Conservation (phyloP, 2,329 filamentous ascomycete genomes). For the Ascochyta koolunga region DNA sequence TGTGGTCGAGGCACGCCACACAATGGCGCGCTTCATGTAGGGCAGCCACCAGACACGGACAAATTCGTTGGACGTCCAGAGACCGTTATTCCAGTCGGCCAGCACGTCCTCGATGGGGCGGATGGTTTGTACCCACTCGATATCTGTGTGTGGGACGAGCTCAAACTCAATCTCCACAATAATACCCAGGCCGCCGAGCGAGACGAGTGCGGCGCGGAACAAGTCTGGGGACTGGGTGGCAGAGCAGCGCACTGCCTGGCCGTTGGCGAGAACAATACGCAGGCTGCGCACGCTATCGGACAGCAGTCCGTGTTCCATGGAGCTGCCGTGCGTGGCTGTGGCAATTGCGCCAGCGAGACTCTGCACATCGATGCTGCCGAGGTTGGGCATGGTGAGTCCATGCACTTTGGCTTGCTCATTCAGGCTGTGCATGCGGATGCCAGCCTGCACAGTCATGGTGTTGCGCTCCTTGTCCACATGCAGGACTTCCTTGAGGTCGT, state of each 20-base stretch:
- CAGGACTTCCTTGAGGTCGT: constrained; percentile 77
- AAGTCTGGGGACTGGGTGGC: constrained; percentile 72
- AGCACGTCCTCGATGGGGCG: constrained; percentile 73
- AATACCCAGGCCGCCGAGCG: constrained; percentile 87
- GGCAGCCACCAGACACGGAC: constrained; percentile 98
- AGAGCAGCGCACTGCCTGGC: constrained; percentile 73
- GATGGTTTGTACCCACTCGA: constrained; percentile 84
- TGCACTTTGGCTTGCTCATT: constrained; percentile 74
- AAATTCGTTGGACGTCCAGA: constrained; percentile 88
- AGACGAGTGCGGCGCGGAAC: constrained; percentile 86
- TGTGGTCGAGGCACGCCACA: constrained; percentile 88
- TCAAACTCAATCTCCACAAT: constrained; percentile 88
- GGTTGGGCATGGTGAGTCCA: constrained; percentile 85
- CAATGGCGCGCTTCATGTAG: constrained; percentile 83
- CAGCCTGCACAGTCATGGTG: constrained; percentile 80
- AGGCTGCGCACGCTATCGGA: constrained; percentile 78
- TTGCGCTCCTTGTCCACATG: constrained; percentile 70
- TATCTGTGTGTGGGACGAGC: constrained; percentile 79
- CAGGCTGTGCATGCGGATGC: constrained; percentile 79
- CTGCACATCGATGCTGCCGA: constrained; percentile 95
- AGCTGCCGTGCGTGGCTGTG: constrained; percentile 92
- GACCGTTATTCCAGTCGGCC: constrained; percentile 69
- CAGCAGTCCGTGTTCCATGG: constrained; percentile 80
- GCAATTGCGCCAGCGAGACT: constrained; percentile 90
- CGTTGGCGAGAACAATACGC: constrained; percentile 82